Percentiles rank a stretch among this genome's conserved stretches.
These are phyloP conservation scores for Boechera stricta DNA, from an alignment of 345 rosid genomes.

Conservation along the genomic window DNA sequence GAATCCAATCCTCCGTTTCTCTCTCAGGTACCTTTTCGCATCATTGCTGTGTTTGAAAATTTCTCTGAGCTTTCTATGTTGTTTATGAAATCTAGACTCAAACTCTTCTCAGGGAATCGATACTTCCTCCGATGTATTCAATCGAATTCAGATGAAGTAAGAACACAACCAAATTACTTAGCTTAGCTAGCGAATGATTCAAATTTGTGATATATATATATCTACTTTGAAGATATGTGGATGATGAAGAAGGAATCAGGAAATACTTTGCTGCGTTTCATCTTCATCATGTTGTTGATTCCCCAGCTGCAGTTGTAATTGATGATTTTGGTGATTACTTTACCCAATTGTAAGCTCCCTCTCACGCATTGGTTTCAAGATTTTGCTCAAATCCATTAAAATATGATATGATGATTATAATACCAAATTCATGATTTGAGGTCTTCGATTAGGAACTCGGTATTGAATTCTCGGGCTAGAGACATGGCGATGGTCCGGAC, in stretches of 20 bases:
- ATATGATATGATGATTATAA: background rate
- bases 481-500: slow-evolving; percentile 80
- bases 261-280: slow-evolving; percentile 92
- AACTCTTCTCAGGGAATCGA: slow-evolving; percentile 59
- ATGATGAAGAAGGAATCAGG: slow-evolving; percentile 74
- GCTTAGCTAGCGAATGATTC: slow-evolving; percentile 3
- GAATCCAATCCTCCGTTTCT: slow-evolving; percentile 75
- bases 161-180: slow-evolving; percentile 2
- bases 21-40: slow-evolving; percentile 53
- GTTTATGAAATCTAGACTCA: background rate
- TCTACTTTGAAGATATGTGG: slow-evolving; percentile 59
- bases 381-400: background rate
- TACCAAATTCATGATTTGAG: background rate
- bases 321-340: slow-evolving; percentile 88
- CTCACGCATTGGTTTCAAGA: slow-evolving; percentile 5
- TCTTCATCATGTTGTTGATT: slow-evolving; percentile 48
- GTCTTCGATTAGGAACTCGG: slow-evolving; percentile 50
- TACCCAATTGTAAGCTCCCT: slow-evolving; percentile 52
- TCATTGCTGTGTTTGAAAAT: background rate
- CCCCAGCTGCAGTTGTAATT: slow-evolving; percentile 64
- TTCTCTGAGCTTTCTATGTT: background rate
- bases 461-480: slow-evolving; percentile 73
- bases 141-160: slow-evolving; percentile 83
- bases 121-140: slow-evolving; percentile 62
- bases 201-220: background rate